Evolutionary conservation across 345 rosid genomes (phyloP).

Genomic region (Populus euphratica): DNA sequence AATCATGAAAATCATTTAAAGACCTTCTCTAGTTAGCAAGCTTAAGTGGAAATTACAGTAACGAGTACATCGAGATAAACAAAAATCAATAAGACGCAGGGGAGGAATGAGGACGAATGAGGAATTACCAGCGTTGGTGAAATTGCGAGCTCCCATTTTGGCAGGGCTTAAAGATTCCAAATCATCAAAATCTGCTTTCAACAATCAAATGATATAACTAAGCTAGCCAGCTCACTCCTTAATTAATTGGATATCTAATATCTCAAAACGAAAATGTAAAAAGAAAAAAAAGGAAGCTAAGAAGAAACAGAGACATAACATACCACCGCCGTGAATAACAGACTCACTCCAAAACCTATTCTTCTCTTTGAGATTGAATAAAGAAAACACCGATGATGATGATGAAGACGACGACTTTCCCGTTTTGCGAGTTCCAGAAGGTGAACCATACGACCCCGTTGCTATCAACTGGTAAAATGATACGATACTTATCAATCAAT

Average conservation of each 20-base stretch:
- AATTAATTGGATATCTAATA: not conserved
- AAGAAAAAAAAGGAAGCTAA: not conserved
- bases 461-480: not conserved
- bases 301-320: not conserved
- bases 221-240: not conserved
- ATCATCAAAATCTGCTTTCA: conserved; percentile 49
- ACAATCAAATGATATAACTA: not conserved
- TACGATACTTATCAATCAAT: not conserved
- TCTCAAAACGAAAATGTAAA: not conserved
- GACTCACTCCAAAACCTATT: conserved; percentile 94
- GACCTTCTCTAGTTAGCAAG: not conserved
- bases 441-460: conserved; percentile 7
- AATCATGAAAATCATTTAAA: not conserved
- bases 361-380: conserved; percentile 82
- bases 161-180: conserved; percentile 53
- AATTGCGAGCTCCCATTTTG: conserved; percentile 55
- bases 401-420: not conserved
- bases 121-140: conserved; percentile 72
- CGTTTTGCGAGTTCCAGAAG: not conserved
- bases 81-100: not conserved
- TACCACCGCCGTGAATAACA: conserved; percentile 60
- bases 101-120: conserved; percentile 10
- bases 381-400: conserved; percentile 64
- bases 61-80: not conserved
- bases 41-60: not conserved